These are phyloP conservation scores for Solanum dulcamara DNA, from an alignment of 257 asterid species.

Conservation along the genomic window DNA sequence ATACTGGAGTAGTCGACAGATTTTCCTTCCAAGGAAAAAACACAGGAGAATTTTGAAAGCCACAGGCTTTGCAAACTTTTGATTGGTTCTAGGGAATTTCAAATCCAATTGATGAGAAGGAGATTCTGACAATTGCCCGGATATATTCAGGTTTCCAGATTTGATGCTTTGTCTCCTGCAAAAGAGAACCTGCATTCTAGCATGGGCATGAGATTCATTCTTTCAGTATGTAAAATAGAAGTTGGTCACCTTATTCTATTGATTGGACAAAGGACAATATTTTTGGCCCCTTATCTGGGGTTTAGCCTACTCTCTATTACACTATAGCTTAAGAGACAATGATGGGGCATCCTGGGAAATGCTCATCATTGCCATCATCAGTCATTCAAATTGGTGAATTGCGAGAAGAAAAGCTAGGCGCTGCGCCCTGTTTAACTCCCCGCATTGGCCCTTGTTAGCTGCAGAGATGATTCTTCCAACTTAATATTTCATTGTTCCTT, in stretches of 20 bases:
- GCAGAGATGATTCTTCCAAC: conserved; percentile 28
- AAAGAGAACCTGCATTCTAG: conserved; percentile 27
- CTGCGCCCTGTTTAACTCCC: conserved; percentile 23
- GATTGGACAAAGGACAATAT: conserved; percentile 36
- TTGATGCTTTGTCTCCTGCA: conserved; percentile 14
- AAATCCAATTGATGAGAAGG: conserved; percentile 8
- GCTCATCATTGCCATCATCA: background rate
- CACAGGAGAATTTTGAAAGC: conserved; percentile 9
- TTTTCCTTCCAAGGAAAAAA: background rate
- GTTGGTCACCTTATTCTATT: conserved; percentile 30
- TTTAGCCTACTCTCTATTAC: conserved; percentile 5
- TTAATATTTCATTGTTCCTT: conserved; percentile 6
- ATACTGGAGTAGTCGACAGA: conserved; percentile 59
- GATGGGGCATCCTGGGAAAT: conserved; percentile 10
- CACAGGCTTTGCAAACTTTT: background rate
- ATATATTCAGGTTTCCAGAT: conserved; percentile 13
- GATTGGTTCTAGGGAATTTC: background rate
- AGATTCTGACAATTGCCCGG: conserved; percentile 21
- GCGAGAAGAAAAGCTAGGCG: conserved; percentile 18
- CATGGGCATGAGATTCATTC: conserved; percentile 45
- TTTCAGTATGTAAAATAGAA: conserved; percentile 51
- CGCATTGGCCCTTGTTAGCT: conserved; percentile 19
- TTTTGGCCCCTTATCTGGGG: conserved; percentile 34
- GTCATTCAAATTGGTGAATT: conserved; percentile 13
- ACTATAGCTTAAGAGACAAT: conserved; percentile 33